Conservation (phyloP, 805 yeast genomes). For the Pichia phayaonensis region DNA sequence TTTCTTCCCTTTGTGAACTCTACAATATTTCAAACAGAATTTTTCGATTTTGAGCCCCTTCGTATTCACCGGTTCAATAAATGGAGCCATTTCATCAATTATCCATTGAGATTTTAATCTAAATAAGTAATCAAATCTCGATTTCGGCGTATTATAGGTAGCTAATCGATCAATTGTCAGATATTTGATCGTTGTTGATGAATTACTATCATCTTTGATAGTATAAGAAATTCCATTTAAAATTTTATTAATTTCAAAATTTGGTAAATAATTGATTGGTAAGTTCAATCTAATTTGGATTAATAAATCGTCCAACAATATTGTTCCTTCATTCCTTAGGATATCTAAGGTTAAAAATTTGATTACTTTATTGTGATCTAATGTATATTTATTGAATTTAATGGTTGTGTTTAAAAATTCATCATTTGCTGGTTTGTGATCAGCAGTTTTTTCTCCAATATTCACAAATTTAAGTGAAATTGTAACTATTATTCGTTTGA, state of each 20-base stretch:
- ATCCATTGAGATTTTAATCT: constrained; percentile 52
- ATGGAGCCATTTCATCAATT: constrained; percentile 55
- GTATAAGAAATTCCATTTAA: constrained; percentile 30
- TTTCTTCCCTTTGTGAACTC: constrained; percentile 31
- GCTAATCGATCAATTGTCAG: constrained; percentile 31
- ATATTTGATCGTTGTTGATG: not conserved
- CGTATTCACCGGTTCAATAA: constrained; percentile 47
- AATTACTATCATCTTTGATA: constrained; percentile 13
- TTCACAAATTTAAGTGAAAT: not conserved
- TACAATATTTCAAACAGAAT: constrained; percentile 57
- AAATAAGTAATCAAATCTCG: constrained; percentile 47
- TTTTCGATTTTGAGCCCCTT: constrained; percentile 40
- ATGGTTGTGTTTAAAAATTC: not conserved
- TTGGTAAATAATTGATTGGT: constrained; percentile 46
- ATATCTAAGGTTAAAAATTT: constrained; percentile 10
- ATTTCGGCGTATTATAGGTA: constrained; percentile 29
- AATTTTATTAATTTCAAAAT: constrained; percentile 47
- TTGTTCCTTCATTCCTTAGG: constrained; percentile 3
- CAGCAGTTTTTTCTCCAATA: not conserved
- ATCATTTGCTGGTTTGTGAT: not conserved
- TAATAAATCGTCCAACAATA: constrained; percentile 43
- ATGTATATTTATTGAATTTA: not conserved
- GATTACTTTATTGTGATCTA: constrained; percentile 15
- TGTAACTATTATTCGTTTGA: not conserved
- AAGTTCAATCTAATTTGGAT: constrained; percentile 55